Base-by-base conservation (phyloP, 164 flowering plant genomes). In the Piper longum region DNA sequence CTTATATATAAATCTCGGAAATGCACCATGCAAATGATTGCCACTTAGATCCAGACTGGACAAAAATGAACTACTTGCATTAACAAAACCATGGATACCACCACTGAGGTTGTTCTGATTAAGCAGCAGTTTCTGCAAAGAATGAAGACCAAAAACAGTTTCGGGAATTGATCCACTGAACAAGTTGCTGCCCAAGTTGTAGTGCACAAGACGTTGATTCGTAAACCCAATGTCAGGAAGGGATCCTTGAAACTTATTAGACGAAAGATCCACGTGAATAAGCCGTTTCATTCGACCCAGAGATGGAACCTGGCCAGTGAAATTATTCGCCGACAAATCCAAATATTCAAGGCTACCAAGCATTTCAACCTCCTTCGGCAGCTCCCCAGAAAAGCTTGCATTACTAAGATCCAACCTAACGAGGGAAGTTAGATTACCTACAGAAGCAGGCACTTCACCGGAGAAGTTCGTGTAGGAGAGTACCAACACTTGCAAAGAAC, bases 121-220 rank as follows among this genome's bases (percentile, higher is more conserved):
- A 40, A 85, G 75, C 5, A 67, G 56, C 9, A 83, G 9, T 26
- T 17, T 52, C 66, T 58, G 66, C 44, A 85, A 44, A 2, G 67
- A 59, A 54, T 82, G 79, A 7, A 82, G 72, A 13, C 68, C 43
- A 62, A 82, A 76, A 57, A 85, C 71, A 41, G 74, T 57, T 0
- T 64, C 1, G 3, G 88, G 83, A 40, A 83, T 74, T 11, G 61
- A 61, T 5, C 81, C 91, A 57, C 26, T 59, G 16, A 85, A 64
- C 0, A 70, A 64, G 65, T 85, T 85, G 58, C 56, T 5, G 1
- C 64, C 41, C 48, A 85, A 57, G 45, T 73, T 71, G 8, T 70
- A 11, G 82, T 79, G 7, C 71, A 63, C 11, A 2, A 0, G 43
- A 79, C 67, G 4, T 52, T 58, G 41, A 65, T 54, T 78, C 36